Evolutionary conservation across 345 rosid genomes (phyloP), one percentile per base, ranked within the genome.

Genomic region (Linum trigynum): DNA sequence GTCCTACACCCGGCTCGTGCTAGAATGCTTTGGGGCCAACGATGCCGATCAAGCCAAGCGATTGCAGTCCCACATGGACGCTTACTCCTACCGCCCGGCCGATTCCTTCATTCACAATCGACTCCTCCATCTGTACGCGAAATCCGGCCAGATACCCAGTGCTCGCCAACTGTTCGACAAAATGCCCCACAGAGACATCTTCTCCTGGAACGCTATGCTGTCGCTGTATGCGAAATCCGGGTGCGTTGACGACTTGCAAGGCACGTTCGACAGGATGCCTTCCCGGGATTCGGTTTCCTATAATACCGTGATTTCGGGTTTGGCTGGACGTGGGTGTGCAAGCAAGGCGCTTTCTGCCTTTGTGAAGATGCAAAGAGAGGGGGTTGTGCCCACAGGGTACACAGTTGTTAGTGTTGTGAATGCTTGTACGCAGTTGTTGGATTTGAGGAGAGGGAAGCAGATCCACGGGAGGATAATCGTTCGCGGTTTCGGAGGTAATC

Each of bases 141-240:
- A 77, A 70, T 70, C 59, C 1, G 84, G 83, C 10, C 66, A 72
- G 41, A 5, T 71, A 12, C 65, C 55, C 3, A 40, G 65, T 5
- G 91, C 86, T 16, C 75, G 71, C 7, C 51, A 71, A 8, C 77
- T 85, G 82, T 85, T 85, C 62, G 87, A 83, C 62, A 73, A 45
- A 80, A 85, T 85, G 87, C 77, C 78, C 37, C 65, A 9, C 0
- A 73, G 76, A 65, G 87, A 83, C 36, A 65, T 81, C n/a, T 78
- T 78, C 69, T 79, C 87, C 3, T 83, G 83, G 86, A 85, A 85
- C 15, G 80, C 86, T 0, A 71, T 81, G 84, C 87, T 83, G n/a
- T 78, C 83, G 7, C 67, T 74, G 16, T 67, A 74, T 45, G 73
- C 79, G 1, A 79, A 77, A 76, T 71, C 71, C 0, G 80, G 83